Evolutionary conservation across 768 basidiomycete species (phyloP), one percentile per base, ranked within the genome.

Genomic region (Hygrophoropsis aurantiaca): DNA sequence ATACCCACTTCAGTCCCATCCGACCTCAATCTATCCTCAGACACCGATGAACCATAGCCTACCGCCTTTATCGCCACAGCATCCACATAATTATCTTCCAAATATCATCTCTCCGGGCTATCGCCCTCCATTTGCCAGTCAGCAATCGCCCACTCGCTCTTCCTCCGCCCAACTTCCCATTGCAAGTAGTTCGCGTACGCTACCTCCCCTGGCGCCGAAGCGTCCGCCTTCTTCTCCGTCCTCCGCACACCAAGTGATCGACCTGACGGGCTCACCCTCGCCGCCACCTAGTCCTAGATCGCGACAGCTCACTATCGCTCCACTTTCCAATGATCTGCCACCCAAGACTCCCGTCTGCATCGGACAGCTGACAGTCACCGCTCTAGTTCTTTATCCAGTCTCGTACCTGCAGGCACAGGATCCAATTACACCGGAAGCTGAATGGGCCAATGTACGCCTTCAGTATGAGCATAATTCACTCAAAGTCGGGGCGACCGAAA

Each of bases 291-390:
- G 39, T 2, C 63, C 64, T 18, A 59, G 60, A 23, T 61, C 53
- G n/a, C 57, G 40, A 20, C 55, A 58, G 23, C 64, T 62, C 38
- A 52, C 59, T 47, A 49, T 57, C 53, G 44, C 60, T 20, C 39
- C 61, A 10, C 67, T 82, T 2, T 78, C 82, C 3, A 69, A 73
- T 8, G 84, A 88, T 37, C 66, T 89, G 15, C 76, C 86, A 5
- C 87, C 85, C 11, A 89, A 85, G 70, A 89, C 87, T 0, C 87
- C 90, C 13, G 82, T 94, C 43, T 94, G 93, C 64, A 92, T 94
- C 40, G 92, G 92, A 1, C 85, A 89, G 49, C 74, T 94, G 27
- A 74, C 75, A n/a, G 84, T 85, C 16, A 90, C 87, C 15, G 91
- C 90, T 11, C 79, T 94, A 21, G 82, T 94, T 26, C 74, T 93